Base-by-base conservation (phyloP, 768 basidiomycete genomes). In the Termitomyces sp. region DNA sequence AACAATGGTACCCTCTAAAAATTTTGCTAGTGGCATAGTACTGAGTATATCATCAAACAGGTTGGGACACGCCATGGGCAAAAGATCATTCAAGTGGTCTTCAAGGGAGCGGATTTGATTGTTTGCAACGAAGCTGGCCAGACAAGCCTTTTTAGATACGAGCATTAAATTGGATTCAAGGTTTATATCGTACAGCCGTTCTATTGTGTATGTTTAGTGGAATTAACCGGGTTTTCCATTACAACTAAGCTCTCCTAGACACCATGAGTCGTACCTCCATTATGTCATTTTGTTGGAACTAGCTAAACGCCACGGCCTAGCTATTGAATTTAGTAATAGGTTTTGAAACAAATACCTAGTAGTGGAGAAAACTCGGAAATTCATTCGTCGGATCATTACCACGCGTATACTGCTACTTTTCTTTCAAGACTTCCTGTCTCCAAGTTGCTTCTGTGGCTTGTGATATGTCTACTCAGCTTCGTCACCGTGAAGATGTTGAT, bases 401-500 rank as follows among this genome's bases (percentile, higher is more conserved):
- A n/a, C n/a, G n/a, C n/a, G n/a, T n/a, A n/a, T n/a, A n/a, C n/a
- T n/a, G n/a, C n/a, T n/a, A n/a, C n/a, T n/a, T n/a, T n/a, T n/a
- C n/a, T n/a, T n/a, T n/a, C n/a, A n/a, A n/a, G n/a, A n/a, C n/a
- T n/a, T n/a, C n/a, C n/a, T n/a, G n/a, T 39, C 37, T 18, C 14
- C 37, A 9, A 40, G 9, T 16, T n/a, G 20, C 39, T 30, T 5
- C 26, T 27, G 40, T 33, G n/a, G 22, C 37, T 24, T 37, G 16
- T 16, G 26, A 27, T 53, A 73, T 71, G 72, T 71, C 69, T 20
- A 67, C 73, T 64, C 72, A 80, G 62, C 71, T 74, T 53, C 79
- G 77, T 58, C 74, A 79, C 37, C 75, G 76, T 52, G 77, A 82
- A 67, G 82, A 85, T 58, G 78, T 82, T 49, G 79, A 88, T 22